Conservation (phyloP, 1,284 basidiomycete species). For the Tylopilus microsporus region DNA sequence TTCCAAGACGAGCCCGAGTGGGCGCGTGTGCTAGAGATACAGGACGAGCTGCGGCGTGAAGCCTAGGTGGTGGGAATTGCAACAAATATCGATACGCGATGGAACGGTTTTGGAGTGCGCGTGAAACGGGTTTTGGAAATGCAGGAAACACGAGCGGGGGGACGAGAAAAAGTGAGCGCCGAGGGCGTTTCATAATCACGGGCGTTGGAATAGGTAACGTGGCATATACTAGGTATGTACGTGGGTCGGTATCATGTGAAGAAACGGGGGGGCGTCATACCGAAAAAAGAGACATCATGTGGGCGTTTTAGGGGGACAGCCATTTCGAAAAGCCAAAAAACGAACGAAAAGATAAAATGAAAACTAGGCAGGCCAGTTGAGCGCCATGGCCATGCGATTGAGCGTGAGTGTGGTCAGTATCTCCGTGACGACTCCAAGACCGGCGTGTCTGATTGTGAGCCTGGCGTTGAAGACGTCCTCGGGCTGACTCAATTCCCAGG, state of each 20-base stretch:
- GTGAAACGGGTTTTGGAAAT: not conserved
- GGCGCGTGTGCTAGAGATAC: conserved; percentile 58
- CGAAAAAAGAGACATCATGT: not conserved
- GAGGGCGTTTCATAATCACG: conserved; percentile 21
- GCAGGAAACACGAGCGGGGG: not conserved
- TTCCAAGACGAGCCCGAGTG: conserved; percentile 89
- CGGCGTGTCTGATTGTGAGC: conserved; percentile 52
- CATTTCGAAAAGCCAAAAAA: not conserved
- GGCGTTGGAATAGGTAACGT: conserved; percentile 5
- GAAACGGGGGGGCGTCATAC: not conserved
- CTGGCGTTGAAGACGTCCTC: conserved; percentile 55
- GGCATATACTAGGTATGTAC: conserved; percentile 7
- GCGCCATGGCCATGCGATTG: conserved; percentile 57
- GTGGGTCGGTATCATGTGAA: not conserved
- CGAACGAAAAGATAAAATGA: not conserved
- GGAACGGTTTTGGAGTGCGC: not conserved
- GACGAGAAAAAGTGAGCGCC: not conserved
- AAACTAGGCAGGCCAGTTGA: conserved; percentile 45
- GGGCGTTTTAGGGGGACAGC: not conserved
- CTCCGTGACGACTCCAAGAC: conserved; percentile 62
- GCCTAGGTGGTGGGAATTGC: conserved; percentile 20
- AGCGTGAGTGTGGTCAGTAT: conserved; percentile 64
- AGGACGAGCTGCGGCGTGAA: conserved; percentile 48
- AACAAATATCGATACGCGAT: conserved; percentile 3
- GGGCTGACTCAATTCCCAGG: conserved; percentile 58